A percentile compares a stretch with the other conserved stretches of the same genome.
These are phyloP conservation scores for Fusarium tuaranense DNA, from an alignment of 2,329 filamentous ascomycete species.

Conservation along the genomic window DNA sequence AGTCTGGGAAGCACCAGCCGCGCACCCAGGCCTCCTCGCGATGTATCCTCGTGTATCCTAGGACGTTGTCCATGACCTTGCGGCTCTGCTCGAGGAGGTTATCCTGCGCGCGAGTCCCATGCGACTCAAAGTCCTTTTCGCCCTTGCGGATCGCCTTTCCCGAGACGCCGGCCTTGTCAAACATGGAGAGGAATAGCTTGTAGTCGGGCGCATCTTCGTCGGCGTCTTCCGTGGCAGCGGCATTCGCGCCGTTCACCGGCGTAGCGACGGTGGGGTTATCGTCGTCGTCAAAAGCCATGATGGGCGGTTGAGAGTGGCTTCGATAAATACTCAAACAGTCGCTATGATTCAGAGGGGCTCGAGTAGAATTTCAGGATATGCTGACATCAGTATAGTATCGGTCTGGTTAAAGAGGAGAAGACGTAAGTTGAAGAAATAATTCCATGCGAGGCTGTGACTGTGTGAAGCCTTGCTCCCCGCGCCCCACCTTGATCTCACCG, in stretches of 20 bases:
- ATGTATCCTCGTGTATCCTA: conserved; percentile 82
- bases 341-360: not conserved
- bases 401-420: conserved; percentile 1
- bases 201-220: conserved; percentile 91
- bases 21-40: conserved; percentile 72
- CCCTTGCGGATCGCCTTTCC: conserved; percentile 84
- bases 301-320: not conserved
- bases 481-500: not conserved
- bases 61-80: conserved; percentile 87
- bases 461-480: conserved; percentile 28
- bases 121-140: conserved; percentile 96
- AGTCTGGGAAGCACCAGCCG: conserved; percentile 79
- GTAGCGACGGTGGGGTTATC: conserved; percentile 49
- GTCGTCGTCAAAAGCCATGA: conserved; percentile 60
- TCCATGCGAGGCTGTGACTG: conserved; percentile 24
- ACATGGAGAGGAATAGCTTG: conserved; percentile 72
- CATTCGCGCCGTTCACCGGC: conserved; percentile 41
- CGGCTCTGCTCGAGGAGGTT: conserved; percentile 83
- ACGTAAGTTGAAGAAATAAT: conserved; percentile 28
- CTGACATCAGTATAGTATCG: not conserved
- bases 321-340: not conserved
- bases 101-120: conserved; percentile 86
- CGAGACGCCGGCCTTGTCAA: conserved; percentile 63
- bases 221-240: conserved; percentile 63
- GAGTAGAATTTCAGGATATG: not conserved